Evolutionary conservation across 106 monocot species (phyloP).

Genomic region (Agapanthus africanus): DNA sequence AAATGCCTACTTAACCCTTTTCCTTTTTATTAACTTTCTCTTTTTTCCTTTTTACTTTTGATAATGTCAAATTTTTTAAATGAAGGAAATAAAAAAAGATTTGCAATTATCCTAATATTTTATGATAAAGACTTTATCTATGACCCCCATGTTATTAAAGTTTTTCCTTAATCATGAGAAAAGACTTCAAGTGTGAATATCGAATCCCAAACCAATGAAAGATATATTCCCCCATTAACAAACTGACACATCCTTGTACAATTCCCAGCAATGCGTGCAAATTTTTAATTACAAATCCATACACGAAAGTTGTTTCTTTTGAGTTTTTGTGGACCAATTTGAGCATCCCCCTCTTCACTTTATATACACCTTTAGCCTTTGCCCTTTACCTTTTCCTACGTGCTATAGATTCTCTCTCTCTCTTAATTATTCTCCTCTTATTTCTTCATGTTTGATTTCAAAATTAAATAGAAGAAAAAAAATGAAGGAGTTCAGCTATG

Average conservation of each 20-base stretch:
- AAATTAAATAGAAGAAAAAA: neutral
- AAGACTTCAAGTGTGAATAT: neutral
- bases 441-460: neutral
- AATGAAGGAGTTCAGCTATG: constrained; percentile 69
- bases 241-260: neutral
- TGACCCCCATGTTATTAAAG: no score
- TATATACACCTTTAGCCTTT: neutral
- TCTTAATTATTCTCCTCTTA: neutral
- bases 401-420: no score
- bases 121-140: no score
- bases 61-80: no score
- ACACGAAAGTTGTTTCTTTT: neutral
- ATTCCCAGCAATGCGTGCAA: constrained; percentile 8
- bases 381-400: neutral
- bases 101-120: no score
- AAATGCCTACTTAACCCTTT: no score
- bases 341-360: neutral
- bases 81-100: no score
- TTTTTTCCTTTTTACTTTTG: no score
- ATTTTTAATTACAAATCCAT: constrained; percentile 2
- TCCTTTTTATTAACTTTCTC: no score
- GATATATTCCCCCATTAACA: neutral
- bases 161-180: neutral
- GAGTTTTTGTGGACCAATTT: constrained; percentile 6
- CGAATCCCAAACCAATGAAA: neutral